Evolutionary conservation across 1,139 yeast genomes (phyloP).

Genomic region (Protomyces pachydermus): DNA sequence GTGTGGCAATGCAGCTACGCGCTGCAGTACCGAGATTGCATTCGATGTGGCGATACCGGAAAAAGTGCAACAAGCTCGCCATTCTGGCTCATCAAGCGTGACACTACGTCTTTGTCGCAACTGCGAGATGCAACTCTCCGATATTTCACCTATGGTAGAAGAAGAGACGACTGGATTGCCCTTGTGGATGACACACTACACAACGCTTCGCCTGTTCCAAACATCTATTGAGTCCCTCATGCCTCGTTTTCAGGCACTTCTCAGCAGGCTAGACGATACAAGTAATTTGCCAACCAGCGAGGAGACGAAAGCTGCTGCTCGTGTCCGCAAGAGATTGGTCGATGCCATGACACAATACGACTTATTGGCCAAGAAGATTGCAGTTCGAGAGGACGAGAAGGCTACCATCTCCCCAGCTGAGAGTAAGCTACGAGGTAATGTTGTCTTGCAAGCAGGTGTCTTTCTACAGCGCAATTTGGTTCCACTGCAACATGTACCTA

Average conservation of each 20-base stretch:
- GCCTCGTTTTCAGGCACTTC: conserved; percentile 45
- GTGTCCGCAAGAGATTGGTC: conserved; percentile 44
- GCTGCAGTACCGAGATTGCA: conserved; percentile 50
- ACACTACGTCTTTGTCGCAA: not conserved
- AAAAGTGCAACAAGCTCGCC: conserved; percentile 2
- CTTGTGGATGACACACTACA: conserved; percentile 37
- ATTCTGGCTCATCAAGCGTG: not conserved
- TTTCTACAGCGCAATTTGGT: conserved; percentile 7
- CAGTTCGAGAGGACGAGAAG: not conserved
- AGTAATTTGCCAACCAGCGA: conserved; percentile 38
- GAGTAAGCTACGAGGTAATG: not conserved
- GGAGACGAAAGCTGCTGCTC: conserved; percentile 41
- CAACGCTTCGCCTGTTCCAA: conserved; percentile 35
- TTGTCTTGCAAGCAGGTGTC: conserved; percentile 1
- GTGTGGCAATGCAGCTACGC: conserved; percentile 59
- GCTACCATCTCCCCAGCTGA: not conserved
- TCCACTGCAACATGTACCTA: not conserved
- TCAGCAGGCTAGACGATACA: conserved; percentile 40
- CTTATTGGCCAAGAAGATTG: conserved; percentile 43
- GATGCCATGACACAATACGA: conserved; percentile 48
- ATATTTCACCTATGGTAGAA: not conserved
- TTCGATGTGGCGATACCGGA: not conserved
- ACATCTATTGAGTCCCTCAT: conserved; percentile 40
- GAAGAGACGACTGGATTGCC: conserved; percentile 34
- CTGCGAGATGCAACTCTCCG: conserved; percentile 1